Evolutionary conservation across 192 early-diverging fungal genomes (phyloP), one percentile per base, ranked within the genome.

Genomic region (Entophlyctis luteolus): DNA sequence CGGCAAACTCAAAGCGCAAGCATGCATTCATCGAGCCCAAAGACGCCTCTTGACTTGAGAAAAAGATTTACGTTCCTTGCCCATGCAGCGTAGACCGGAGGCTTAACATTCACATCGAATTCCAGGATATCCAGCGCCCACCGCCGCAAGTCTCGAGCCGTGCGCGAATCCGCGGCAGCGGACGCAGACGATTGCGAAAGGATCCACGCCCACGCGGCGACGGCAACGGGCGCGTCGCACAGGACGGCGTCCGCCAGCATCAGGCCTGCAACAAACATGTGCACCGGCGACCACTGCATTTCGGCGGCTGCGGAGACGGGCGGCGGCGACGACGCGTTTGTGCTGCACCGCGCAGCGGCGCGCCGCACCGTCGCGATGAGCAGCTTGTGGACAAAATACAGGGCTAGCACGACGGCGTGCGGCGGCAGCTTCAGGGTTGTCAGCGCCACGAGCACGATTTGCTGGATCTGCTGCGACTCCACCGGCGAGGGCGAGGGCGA

Each of bases 381-480:
- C 10, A 52, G 49, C 28, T 52, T 52, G 58, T 60, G 58, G 37
- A 60, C 58, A 42, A 60, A 60, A 47, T 27, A 60, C 0, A 60
- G 58, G 0, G 58, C 58, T 23, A 60, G 18, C 1, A 60, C 32
- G 58, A 60, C 32, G 0, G 16, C 27, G 58, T 60, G 58, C 1
- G 58, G 47, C n/a, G 58, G 58, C 4, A 60, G 25, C 2, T 45
- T 37, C 16, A 60, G 58, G 23, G 58, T 60, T 5, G 58, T n/a
- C 2, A 60, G 29, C 1, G 58, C 35, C 5, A 45, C 47, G 39
- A 60, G 22, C 1, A 60, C 58, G n/a, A 60, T 60, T 31, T 60
- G 39, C 32, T 60, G 58, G 58, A 60, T 60, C 38, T 60, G 58
- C 16, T 46, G 8, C 25, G n/a, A 22, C 32, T 60, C 58, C 2